Evolutionary conservation across 148 eudicot species (phyloP), one percentile per base, ranked within the genome.

Genomic region (Amaranthus hypochondriacus): DNA sequence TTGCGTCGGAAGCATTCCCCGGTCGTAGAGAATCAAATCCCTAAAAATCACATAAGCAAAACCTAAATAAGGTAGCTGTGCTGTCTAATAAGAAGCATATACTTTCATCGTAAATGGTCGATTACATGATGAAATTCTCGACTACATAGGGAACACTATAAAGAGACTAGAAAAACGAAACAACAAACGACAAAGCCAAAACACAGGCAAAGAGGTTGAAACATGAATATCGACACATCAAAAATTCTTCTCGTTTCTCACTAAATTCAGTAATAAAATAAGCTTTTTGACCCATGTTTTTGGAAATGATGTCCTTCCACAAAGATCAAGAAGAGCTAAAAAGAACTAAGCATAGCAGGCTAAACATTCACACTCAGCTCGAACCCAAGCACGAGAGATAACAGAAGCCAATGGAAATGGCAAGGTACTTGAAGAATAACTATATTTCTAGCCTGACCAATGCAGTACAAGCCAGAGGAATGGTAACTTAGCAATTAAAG

Each of bases 1-100:
- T 59, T 82, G 96, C 75, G 82, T 90, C 68, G 81, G 87, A 59
- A 86, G 83, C 73, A 88, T 69, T 63, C 89, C 89, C 89, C 71
- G 89, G 76, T 52, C 90, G 85, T 46, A 88, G 72, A 60, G 79
- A 86, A 66, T 87, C 90, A 50, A 83, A 53, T 55, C 85, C 90
- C 93, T 89, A 72, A 6, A 47, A 79, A 54, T 1, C 0, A 50
- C 5, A 58, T 67, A 54, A 66, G 6, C 50, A 48, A 48, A 73
- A 53, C 57, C 56, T 61, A 61, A 21, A 44, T 6, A 66, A 65
- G 11, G 56, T 9, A 76, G 62, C 8, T 67, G 39, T 68, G 18
- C 68, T 60, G 49, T 48, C 8, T 50, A 69, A 59, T 44, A 28
- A 28, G 58, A 69, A 76, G 13, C 62, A 71, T 55, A 71, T 28